phyloP scores from a whole-genome alignment of 1,284 basidiomycete genomes.

The Boletus smithii region DNA sequence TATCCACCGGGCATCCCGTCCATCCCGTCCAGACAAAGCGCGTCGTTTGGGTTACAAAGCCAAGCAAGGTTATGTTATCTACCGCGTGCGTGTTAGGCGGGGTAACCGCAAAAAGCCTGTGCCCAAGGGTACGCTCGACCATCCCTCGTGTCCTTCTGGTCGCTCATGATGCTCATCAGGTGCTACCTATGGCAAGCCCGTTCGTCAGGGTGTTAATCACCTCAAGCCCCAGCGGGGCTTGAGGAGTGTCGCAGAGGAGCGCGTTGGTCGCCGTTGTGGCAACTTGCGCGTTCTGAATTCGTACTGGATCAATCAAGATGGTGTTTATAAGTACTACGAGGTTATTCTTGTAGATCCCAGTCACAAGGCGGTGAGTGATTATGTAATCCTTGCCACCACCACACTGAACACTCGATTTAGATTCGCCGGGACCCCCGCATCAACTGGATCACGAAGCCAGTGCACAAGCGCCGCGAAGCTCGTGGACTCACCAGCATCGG shows the following conservation, averaged over 20 bases:
- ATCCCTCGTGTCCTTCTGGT: conserved; percentile 1
- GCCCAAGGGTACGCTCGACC: conserved; percentile 73
- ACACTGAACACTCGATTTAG: conserved; percentile 36
- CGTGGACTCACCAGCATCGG: conserved; percentile 96
- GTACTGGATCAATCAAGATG: conserved; percentile 99
- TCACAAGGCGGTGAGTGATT: conserved; percentile 79
- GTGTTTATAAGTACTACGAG: conserved; percentile 99
- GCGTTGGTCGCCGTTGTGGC: conserved; percentile 94
- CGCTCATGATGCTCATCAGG: conserved; percentile 40
- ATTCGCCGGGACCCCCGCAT: conserved; percentile 95
- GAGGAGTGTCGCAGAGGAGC: conserved; percentile 94
- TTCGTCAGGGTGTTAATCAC: conserved; percentile 99
- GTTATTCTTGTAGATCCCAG: conserved; percentile 96
- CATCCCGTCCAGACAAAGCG: conserved; percentile 98
- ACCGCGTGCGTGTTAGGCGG: conserved; percentile 95
- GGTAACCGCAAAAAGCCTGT: conserved; percentile 99
- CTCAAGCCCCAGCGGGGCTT: conserved; percentile 97
- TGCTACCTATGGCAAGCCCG: conserved; percentile 99
- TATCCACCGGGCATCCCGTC: conserved; percentile 96
- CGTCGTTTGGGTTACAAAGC: conserved; percentile 99
- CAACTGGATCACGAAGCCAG: conserved; percentile 98
- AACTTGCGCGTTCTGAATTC: conserved; percentile 97
- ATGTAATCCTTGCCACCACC: conserved; percentile 2
- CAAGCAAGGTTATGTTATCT: conserved; percentile 99
- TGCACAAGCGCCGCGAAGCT: conserved; percentile 98